Percentiles rank a stretch among this genome's conserved stretches.
Evolutionary conservation across 1,284 basidiomycete genomes (phyloP).

Genomic region (Cutaneotrichosporon curvatum): DNA sequence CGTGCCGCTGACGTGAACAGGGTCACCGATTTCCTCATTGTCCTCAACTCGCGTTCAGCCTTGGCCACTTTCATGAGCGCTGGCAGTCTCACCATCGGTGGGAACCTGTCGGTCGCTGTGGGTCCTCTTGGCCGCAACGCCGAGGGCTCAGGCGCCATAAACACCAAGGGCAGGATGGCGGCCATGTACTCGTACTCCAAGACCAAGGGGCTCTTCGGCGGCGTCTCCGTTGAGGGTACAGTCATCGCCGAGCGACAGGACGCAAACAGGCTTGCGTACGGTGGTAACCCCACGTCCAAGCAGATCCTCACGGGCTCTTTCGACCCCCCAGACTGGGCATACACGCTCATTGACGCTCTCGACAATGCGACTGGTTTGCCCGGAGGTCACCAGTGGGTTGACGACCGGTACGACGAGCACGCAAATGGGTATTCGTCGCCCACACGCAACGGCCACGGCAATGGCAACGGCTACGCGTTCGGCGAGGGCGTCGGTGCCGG

Average conservation of each 20-base stretch:
- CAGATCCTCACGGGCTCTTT: slow-evolving; percentile 71
- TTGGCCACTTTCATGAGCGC: slow-evolving; percentile 89
- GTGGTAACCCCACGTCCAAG: slow-evolving; percentile 63
- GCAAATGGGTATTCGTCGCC: slow-evolving; percentile 29
- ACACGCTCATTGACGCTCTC: slow-evolving; percentile 62
- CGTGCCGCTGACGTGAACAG: slow-evolving; percentile 53
- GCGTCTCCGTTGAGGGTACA: slow-evolving; percentile 79
- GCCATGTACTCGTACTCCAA: slow-evolving; percentile 98
- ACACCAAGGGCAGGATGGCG: slow-evolving; percentile 77
- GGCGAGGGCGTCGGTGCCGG: slow-evolving; percentile 38
- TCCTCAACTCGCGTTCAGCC: slow-evolving; percentile 61
- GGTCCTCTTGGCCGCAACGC: slow-evolving; percentile 92
- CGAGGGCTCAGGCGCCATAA: slow-evolving; percentile 82
- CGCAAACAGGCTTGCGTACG: slow-evolving; percentile 74
- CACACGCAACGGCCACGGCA: neutral
- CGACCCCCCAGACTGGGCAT: slow-evolving; percentile 69
- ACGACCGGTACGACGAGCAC: slow-evolving; percentile 50
- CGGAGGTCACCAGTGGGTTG: slow-evolving; percentile 60
- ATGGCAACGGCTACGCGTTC: slow-evolving; percentile 31
- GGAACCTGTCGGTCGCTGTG: slow-evolving; percentile 57
- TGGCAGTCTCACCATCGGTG: slow-evolving; percentile 60
- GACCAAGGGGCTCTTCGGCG: slow-evolving; percentile 80
- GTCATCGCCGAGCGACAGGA: slow-evolving; percentile 92
- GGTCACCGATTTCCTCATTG: slow-evolving; percentile 90
- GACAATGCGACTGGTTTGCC: slow-evolving; percentile 65